Percentiles rank a stretch among this genome's conserved stretches.
These are phyloP conservation scores for Pseudocercospora pini-densiflorae DNA, from an alignment of 2,329 filamentous ascomycete genomes.

Conservation along the genomic window DNA sequence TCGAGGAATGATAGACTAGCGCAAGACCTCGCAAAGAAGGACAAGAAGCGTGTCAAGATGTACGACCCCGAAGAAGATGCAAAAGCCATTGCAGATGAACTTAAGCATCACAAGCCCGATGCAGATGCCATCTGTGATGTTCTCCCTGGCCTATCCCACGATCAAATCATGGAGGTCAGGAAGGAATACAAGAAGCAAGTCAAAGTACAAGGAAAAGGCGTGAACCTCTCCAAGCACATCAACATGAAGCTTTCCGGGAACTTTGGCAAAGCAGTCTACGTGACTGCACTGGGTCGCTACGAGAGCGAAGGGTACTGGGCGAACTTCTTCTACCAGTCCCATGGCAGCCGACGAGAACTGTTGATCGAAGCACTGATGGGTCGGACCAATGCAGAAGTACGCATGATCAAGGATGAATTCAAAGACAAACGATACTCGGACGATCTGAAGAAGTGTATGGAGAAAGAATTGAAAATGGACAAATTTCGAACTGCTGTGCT, in stretches of 20 bases:
- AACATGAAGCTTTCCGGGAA: conserved; percentile 76
- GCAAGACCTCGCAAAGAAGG: conserved; percentile 35
- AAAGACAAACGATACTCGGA: conserved; percentile 90
- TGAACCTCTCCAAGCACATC: conserved; percentile 86
- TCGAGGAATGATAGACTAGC: conserved; percentile 33
- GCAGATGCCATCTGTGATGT: conserved; percentile 77
- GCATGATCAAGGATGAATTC: conserved; percentile 84
- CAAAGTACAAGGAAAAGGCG: conserved; percentile 78
- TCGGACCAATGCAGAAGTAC: conserved; percentile 83
- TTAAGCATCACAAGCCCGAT: conserved; percentile 69
- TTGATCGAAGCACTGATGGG: conserved; percentile 95
- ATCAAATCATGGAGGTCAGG: conserved; percentile 86
- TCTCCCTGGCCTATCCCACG: conserved; percentile 80
- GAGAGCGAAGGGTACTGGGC: conserved; percentile 97
- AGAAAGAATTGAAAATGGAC: conserved; percentile 88
- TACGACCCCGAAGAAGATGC: conserved; percentile 85
- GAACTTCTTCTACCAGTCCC: conserved; percentile 95
- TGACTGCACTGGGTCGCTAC: conserved; percentile 85
- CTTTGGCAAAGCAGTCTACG: conserved; percentile 90
- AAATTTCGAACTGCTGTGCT: conserved; percentile 93
- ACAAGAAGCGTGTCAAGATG: conserved; percentile 71
- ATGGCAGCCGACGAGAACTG: conserved; percentile 81
- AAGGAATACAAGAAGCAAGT: conserved; percentile 88
- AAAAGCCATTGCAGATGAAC: conserved; percentile 72
- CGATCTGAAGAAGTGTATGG: conserved; percentile 82